Conservation (phyloP, 129 eudicot species). For the Saussurea involucrata region DNA sequence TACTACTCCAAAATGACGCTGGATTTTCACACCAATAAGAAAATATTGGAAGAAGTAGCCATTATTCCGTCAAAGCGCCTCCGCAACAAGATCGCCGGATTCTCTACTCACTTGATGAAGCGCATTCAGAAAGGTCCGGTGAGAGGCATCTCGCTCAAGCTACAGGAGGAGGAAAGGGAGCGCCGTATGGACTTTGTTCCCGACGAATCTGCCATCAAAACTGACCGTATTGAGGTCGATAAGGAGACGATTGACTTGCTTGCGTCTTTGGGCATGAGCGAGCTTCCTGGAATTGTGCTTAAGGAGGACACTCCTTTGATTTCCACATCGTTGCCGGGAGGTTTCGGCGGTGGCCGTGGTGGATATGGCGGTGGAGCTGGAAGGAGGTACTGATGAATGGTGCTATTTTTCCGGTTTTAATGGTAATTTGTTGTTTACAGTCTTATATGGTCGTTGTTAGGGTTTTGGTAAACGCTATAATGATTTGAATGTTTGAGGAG, state of each 20-base stretch:
- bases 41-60: conserved; percentile 62
- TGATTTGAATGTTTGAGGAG: conserved; percentile 6
- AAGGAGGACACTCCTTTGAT: conserved; percentile 30
- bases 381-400: conserved; percentile 31
- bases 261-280: conserved; percentile 52
- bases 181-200: conserved; percentile 77
- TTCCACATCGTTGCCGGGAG: conserved; percentile 10
- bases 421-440: conserved; percentile 10
- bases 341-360: conserved; percentile 34
- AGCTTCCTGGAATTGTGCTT: conserved; percentile 49
- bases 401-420: background rate
- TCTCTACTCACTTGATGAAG: conserved; percentile 68
- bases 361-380: conserved; percentile 31
- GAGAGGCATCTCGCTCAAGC: conserved; percentile 57
- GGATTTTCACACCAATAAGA: conserved; percentile 19
- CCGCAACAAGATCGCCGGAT: conserved; percentile 74
- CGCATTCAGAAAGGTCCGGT: conserved; percentile 74
- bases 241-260: conserved; percentile 55
- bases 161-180: conserved; percentile 73
- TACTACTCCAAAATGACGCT: conserved; percentile 67
- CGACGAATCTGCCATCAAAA: conserved; percentile 54
- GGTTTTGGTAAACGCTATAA: conserved; percentile 11
- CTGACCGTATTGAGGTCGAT: conserved; percentile 51
- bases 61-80: conserved; percentile 72
- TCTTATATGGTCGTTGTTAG: background rate